phyloP scores from a whole-genome alignment of 192 early-diverging fungal genomes.

The Coemansia furcata region DNA sequence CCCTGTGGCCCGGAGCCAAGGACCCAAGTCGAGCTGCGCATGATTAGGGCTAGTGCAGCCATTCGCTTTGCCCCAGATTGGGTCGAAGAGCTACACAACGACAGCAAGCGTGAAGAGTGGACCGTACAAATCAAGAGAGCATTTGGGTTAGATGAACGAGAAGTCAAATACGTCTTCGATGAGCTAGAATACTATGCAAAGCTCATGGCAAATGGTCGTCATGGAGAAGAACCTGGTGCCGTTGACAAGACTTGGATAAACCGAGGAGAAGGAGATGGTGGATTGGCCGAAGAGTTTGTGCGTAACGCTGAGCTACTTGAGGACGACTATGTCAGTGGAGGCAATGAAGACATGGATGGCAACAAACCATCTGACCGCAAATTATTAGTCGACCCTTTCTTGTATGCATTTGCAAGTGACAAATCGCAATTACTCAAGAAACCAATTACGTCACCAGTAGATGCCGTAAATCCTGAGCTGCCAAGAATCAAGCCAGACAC shows the following conservation, averaged over 20 bases:
- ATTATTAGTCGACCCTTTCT: background rate
- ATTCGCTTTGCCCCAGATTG: background rate
- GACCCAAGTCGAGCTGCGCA: background rate
- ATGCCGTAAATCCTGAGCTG: background rate
- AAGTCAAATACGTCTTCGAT: background rate
- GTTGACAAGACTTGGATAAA: slow-evolving; percentile 10
- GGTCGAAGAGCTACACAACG: background rate
- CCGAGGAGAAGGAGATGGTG: background rate
- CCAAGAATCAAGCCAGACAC: background rate
- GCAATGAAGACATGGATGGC: background rate
- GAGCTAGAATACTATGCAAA: background rate
- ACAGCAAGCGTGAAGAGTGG: background rate
- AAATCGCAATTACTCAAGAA: background rate
- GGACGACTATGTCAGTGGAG: background rate
- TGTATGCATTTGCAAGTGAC: background rate
- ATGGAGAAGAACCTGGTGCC: background rate
- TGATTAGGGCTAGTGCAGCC: background rate
- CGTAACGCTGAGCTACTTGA: slow-evolving; percentile 1
- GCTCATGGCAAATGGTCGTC: background rate
- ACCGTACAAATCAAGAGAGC: background rate
- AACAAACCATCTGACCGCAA: background rate
- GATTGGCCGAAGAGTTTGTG: background rate
- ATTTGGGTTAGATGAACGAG: background rate
- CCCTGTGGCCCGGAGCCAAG: background rate
- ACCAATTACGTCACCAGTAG: background rate